Percentiles rank a stretch among this genome's conserved stretches.
Evolutionary conservation across 2,329 filamentous ascomycete genomes (phyloP).

Genomic region (Ascochyta rabiei): DNA sequence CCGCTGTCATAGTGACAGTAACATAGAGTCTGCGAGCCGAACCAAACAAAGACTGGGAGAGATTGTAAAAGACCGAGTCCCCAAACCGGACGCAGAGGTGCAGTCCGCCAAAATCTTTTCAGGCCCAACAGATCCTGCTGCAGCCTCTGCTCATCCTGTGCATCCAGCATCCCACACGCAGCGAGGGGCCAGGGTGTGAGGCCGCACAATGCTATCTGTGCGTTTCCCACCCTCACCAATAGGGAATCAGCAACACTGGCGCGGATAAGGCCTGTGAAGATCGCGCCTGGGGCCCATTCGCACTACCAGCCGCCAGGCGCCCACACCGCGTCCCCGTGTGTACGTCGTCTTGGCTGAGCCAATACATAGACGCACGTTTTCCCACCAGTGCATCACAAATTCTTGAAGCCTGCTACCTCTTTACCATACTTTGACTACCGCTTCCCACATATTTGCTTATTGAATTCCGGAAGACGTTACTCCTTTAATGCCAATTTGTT

Average conservation of each 20-base stretch:
- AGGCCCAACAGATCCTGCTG: conserved; percentile 11
- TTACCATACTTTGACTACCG: conserved; percentile 7
- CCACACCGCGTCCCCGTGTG: conserved; percentile 13
- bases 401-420: conserved; percentile 20
- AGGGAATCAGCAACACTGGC: conserved; percentile 13
- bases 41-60: background rate
- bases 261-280: conserved; percentile 20
- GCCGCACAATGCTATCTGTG: conserved; percentile 18
- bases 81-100: background rate
- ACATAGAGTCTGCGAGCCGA: background rate
- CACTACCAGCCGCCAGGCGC: conserved; percentile 17
- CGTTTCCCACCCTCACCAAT: conserved; percentile 10
- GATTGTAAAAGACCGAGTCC: background rate
- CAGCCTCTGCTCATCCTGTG: conserved; percentile 13
- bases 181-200: conserved; percentile 8
- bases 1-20: conserved; percentile 8
- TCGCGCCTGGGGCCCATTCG: conserved; percentile 16
- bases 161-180: conserved; percentile 3
- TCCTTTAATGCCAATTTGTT: conserved; percentile 13
- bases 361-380: conserved; percentile 45
- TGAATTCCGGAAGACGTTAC: conserved; percentile 6
- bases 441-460: conserved; percentile 14
- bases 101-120: background rate
- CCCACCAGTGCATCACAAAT: conserved; percentile 28
- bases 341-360: conserved; percentile 33